Conservation (phyloP, 2,329 filamentous ascomycete genomes). For the Fusarium udum region DNA sequence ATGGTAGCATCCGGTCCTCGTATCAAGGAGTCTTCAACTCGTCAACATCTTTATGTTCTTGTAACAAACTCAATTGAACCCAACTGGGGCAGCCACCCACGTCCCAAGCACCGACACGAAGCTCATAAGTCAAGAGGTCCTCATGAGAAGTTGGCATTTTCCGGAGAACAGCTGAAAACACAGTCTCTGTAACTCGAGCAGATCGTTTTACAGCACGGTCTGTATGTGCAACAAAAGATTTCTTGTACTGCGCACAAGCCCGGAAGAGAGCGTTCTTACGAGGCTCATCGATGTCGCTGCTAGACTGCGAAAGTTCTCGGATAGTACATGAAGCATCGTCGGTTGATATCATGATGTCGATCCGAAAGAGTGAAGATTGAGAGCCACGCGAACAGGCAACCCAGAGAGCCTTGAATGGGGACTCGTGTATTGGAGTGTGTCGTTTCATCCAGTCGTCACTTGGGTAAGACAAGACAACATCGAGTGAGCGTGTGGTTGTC, state of each 20-base stretch:
- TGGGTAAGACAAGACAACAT: neutral
- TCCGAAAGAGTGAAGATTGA: neutral
- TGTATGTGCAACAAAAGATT: constrained; percentile 1
- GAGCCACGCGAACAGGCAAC: neutral
- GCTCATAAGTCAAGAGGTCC: neutral
- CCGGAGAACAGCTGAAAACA: neutral
- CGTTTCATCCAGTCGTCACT: neutral
- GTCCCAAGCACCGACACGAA: neutral
- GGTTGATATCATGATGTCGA: constrained; percentile 1
- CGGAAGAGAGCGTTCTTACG: neutral
- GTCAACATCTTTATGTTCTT: neutral
- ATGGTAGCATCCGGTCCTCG: neutral
- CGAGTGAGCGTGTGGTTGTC: neutral
- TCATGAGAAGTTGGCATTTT: neutral
- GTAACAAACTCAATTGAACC: constrained; percentile 8
- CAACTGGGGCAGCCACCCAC: neutral
- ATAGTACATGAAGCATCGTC: constrained; percentile 5
- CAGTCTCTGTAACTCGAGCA: neutral
- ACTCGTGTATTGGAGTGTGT: neutral
- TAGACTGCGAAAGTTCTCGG: neutral
- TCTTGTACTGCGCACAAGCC: constrained; percentile 3
- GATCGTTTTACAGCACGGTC: constrained; percentile 2
- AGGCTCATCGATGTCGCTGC: neutral
- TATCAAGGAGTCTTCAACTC: neutral
- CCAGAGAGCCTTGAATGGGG: constrained; percentile 5